Percentiles rank a stretch among this genome's conserved stretches.
Evolutionary conservation across 2,329 filamentous ascomycete genomes (phyloP).

Genomic region (Fusarium circinatum): DNA sequence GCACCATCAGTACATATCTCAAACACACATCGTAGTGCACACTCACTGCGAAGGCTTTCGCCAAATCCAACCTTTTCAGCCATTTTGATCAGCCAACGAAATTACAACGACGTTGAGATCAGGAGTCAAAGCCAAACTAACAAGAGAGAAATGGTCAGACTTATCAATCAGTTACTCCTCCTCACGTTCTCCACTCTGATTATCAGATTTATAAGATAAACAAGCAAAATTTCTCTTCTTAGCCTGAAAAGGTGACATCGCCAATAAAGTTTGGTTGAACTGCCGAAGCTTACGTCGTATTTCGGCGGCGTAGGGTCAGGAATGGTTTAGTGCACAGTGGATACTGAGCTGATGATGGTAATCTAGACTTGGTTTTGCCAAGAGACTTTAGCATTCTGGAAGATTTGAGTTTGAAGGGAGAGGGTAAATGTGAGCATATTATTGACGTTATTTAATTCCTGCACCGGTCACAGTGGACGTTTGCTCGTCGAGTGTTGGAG

Average conservation of each 20-base stretch:
- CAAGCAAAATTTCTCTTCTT: background rate
- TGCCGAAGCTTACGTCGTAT: background rate
- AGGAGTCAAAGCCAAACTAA: background rate
- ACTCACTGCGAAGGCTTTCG: background rate
- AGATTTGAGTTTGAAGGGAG: background rate
- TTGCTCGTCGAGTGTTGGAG: too few species aligned
- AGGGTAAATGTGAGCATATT: background rate
- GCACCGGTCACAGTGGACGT: too few species aligned
- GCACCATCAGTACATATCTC: background rate
- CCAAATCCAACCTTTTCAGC: background rate
- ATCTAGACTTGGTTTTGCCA: background rate
- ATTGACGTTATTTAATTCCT: rapidly evolving
- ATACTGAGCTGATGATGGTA: background rate
- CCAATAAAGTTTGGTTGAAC: background rate
- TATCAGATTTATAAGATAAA: conserved; percentile 25
- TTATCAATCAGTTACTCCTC: background rate
- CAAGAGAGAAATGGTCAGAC: background rate
- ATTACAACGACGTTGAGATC: background rate
- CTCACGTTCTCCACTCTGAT: background rate
- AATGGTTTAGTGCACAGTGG: background rate
- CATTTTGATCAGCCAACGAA: background rate
- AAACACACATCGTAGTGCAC: too few species aligned
- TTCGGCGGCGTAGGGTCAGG: background rate
- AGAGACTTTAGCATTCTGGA: background rate
- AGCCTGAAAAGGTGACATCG: background rate